A percentile compares a stretch with the other conserved stretches of the same genome.
Evolutionary conservation across 2,329 filamentous ascomycete species (phyloP).

Genomic region (Teratosphaeria destructans): DNA sequence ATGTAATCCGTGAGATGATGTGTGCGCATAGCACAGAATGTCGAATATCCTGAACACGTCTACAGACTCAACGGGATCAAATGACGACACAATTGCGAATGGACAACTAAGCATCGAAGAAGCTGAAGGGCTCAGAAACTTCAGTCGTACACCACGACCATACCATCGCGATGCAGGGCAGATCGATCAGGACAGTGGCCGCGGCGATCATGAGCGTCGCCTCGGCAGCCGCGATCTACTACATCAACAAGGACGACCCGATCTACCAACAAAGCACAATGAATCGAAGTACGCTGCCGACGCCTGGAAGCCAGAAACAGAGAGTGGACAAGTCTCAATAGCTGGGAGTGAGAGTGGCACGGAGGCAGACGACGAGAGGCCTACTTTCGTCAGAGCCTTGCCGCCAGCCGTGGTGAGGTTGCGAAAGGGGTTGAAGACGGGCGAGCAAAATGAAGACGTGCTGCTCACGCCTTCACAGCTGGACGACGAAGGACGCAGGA

Average conservation of each 20-base stretch:
- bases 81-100: not conserved
- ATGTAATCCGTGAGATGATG: not conserved
- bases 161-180: slow-evolving; percentile 17
- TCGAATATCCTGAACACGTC: not conserved
- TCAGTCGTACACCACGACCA: slow-evolving; percentile 20
- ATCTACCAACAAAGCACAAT: not conserved
- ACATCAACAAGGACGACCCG: slow-evolving; percentile 11
- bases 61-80: not conserved
- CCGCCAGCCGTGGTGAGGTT: slow-evolving; percentile 64
- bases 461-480: slow-evolving; percentile 38
- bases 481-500: slow-evolving; percentile 35
- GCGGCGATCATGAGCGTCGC: slow-evolving; percentile 7
- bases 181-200: slow-evolving; percentile 10
- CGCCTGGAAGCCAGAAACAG: slow-evolving; percentile 1
- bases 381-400: slow-evolving; percentile 62
- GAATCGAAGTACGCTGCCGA: not conserved
- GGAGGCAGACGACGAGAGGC: slow-evolving; percentile 87
- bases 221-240: slow-evolving; percentile 7
- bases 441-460: slow-evolving; percentile 30
- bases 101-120: slow-evolving; percentile 7
- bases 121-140: slow-evolving; percentile 7
- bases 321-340: slow-evolving; percentile 31
- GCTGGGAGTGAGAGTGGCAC: slow-evolving; percentile 80
- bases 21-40: not conserved
- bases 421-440: slow-evolving; percentile 66